These are phyloP conservation scores for Penicillium alfredii DNA, from an alignment of 495 filamentous ascomycete species.

Conservation along the genomic window DNA sequence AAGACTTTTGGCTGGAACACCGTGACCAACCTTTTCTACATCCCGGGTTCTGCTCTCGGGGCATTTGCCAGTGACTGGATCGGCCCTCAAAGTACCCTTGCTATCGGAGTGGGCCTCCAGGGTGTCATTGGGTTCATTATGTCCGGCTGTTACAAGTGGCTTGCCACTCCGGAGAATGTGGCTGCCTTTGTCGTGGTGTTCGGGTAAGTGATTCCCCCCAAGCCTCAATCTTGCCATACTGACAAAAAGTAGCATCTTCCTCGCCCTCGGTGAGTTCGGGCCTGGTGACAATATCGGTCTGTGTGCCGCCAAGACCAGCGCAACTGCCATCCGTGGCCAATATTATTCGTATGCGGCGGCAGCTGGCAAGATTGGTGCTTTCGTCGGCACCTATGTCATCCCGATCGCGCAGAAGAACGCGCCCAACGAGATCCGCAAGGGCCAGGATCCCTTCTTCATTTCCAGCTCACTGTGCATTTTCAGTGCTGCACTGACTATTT, in stretches of 20 bases:
- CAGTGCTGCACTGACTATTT: slow-evolving; percentile 52
- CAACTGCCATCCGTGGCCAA: slow-evolving; percentile 79
- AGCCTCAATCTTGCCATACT: not conserved
- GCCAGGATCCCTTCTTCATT: slow-evolving; percentile 79
- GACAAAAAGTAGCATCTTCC: slow-evolving; percentile 57
- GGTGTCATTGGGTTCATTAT: slow-evolving; percentile 82
- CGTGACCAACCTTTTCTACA: slow-evolving; percentile 77
- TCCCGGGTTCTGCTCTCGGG: slow-evolving; percentile 75
- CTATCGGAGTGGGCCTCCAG: slow-evolving; percentile 60
- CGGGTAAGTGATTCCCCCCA: slow-evolving; percentile 31
- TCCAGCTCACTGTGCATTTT: slow-evolving; percentile 59
- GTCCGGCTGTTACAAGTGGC: slow-evolving; percentile 62
- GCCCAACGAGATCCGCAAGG: slow-evolving; percentile 51
- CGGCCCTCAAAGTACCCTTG: slow-evolving; percentile 67
- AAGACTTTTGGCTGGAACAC: slow-evolving; percentile 81
- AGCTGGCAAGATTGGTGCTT: slow-evolving; percentile 79
- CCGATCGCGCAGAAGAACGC: slow-evolving; percentile 62
- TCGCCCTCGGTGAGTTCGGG: slow-evolving; percentile 75
- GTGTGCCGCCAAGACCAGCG: slow-evolving; percentile 77
- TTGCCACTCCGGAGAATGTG: slow-evolving; percentile 57
- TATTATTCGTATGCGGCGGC: slow-evolving; percentile 91
- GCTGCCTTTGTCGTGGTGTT: slow-evolving; percentile 74
- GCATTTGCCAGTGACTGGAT: slow-evolving; percentile 67
- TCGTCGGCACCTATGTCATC: slow-evolving; percentile 82
- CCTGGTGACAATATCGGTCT: slow-evolving; percentile 91